Conservation (phyloP, 2,329 filamentous ascomycete species). For the Coniochaeta pulveracea region DNA sequence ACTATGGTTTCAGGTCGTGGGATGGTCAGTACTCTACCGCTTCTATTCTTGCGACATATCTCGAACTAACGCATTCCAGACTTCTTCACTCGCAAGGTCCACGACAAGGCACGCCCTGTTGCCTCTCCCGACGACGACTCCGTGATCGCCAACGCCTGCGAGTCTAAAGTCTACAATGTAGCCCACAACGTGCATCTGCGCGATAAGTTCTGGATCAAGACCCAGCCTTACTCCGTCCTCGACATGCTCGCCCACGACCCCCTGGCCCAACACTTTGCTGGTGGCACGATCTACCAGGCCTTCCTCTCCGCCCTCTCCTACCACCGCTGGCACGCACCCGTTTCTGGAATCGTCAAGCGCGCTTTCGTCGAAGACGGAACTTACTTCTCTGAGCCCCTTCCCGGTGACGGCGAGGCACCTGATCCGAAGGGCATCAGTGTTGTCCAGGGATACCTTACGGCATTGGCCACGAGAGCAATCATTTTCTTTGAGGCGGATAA, state of each 20-base stretch:
- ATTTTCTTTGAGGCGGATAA: slow-evolving; percentile 64
- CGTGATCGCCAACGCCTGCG: slow-evolving; percentile 52
- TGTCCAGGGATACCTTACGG: slow-evolving; percentile 55
- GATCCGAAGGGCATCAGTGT: slow-evolving; percentile 29
- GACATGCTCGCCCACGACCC: slow-evolving; percentile 52
- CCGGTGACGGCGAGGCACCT: slow-evolving; percentile 17
- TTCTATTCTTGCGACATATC: not conserved
- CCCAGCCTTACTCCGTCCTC: slow-evolving; percentile 52
- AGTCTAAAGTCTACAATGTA: slow-evolving; percentile 47
- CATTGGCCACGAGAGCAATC: slow-evolving; percentile 56
- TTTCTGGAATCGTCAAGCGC: slow-evolving; percentile 47
- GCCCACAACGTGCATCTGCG: slow-evolving; percentile 37
- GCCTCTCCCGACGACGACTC: slow-evolving; percentile 39
- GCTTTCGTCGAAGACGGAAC: slow-evolving; percentile 50
- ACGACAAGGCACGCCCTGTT: slow-evolving; percentile 43
- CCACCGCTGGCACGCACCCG: slow-evolving; percentile 63
- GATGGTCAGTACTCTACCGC: slow-evolving; percentile 30
- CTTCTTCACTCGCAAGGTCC: slow-evolving; percentile 54
- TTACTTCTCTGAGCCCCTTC: slow-evolving; percentile 52
- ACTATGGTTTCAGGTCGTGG: slow-evolving; percentile 56
- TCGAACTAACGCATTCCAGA: slow-evolving; percentile 8
- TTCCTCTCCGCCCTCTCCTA: slow-evolving; percentile 58
- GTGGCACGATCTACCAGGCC: slow-evolving; percentile 59
- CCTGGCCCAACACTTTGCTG: slow-evolving; percentile 41
- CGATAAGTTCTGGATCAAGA: slow-evolving; percentile 58